Evolutionary conservation across 2,329 filamentous ascomycete genomes (phyloP), one percentile per base, ranked within the genome.

Genomic region (Epichloe amarillans): DNA sequence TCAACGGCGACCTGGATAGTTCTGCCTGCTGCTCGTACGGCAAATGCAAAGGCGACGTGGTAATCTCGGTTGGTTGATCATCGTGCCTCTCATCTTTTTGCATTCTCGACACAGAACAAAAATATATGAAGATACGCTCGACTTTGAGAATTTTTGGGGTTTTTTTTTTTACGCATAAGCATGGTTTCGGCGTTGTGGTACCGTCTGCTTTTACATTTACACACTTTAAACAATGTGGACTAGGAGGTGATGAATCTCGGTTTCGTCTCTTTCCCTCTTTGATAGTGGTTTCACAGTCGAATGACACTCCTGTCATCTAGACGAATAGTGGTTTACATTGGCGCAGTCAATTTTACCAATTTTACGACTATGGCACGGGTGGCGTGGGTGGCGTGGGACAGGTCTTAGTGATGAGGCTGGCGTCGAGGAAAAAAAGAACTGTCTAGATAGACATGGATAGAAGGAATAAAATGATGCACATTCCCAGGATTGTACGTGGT

Each of bases 11-110:
- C 30, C 64, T 74, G 53, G 66, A 68, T 19, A 67, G 72, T n/a
- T 70, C 74, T 30, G 70, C 64, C 12, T 78, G 75, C 61, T 79
- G 75, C 60, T 72, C 71, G n/a, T 76, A 77, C 54, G 75, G 75
- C 47, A 64, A 64, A 36, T 78, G 75, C 62, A 72, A 72, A 50
- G 69, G 69, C 49, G 48, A 46, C 15, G 51, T 53, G 45, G 51
- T 77, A 42, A 58, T 75, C 48, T 66, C 67, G 10, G 72, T 74
- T 60, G 67, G 64, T n/a, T 45, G 21, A 44, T 23, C 36, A 14
- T n/a, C 1, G 12, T 15, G 39, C 17, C 10, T 10, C 19, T 42
- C 17, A 3, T 23, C 19, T 42, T 12, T 41, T 42, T 4, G 39
- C 26, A 30, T 30, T 11, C 26, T 30, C 26, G 26, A 11, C 19